Percentiles rank a stretch among this genome's conserved stretches.
phyloP scores from a whole-genome alignment of 768 basidiomycete species.

The Gymnopilus dilepis region DNA sequence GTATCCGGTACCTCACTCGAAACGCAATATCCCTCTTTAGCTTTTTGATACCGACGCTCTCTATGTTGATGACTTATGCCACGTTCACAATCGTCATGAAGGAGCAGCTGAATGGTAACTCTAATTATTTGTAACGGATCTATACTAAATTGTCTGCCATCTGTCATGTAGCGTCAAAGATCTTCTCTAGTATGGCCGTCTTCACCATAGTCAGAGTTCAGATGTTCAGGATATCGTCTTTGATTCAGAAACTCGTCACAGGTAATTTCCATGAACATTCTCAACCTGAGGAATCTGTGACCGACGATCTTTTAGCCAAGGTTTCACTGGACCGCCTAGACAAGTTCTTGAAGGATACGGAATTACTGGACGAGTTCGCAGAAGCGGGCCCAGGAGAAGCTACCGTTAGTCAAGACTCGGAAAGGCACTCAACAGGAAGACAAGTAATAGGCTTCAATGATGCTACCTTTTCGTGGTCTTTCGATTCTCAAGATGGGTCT shows the following conservation, averaged over 20 bases:
- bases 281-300: background rate
- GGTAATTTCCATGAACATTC: background rate
- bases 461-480: conserved; percentile 60
- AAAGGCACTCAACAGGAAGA: background rate
- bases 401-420: background rate
- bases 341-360: conserved; percentile 50
- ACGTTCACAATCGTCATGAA: conserved; percentile 55
- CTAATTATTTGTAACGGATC: background rate
- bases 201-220: conserved; percentile 66
- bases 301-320: conserved; percentile 44
- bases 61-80: conserved; percentile 69
- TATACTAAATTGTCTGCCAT: background rate
- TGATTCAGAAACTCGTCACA: conserved; percentile 25
- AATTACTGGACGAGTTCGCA: conserved; percentile 49
- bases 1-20: background rate
- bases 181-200: conserved; percentile 60
- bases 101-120: conserved; percentile 36
- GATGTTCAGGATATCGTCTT: conserved; percentile 42
- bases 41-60: conserved; percentile 48
- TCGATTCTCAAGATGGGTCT: conserved; percentile 31
- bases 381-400: conserved; percentile 26
- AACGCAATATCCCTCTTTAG: background rate
- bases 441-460: conserved; percentile 55
- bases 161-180: conserved; percentile 38
- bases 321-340: conserved; percentile 66